These are phyloP conservation scores for Aspergillus piperis DNA, from an alignment of 2,329 filamentous ascomycete species.

Conservation along the genomic window DNA sequence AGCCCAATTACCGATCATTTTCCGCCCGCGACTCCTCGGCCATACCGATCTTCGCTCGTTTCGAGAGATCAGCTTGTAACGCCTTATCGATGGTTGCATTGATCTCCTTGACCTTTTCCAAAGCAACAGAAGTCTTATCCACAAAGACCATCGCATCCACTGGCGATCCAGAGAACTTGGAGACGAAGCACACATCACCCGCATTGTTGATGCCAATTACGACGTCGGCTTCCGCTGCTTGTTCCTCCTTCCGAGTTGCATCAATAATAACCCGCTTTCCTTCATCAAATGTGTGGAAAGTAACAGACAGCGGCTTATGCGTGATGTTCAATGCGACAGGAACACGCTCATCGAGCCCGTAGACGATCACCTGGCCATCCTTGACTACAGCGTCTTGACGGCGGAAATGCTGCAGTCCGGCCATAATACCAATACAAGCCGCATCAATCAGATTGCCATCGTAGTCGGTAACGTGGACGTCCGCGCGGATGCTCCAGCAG, in stretches of 20 bases:
- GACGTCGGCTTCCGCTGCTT: conserved; percentile 64
- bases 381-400: conserved; percentile 86
- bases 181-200: conserved; percentile 86
- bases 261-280: conserved; percentile 48
- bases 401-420: conserved; percentile 86
- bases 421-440: conserved; percentile 81
- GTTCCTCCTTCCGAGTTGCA: conserved; percentile 53
- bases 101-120: conserved; percentile 79
- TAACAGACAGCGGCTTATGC: conserved; percentile 88
- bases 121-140: conserved; percentile 71
- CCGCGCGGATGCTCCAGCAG: conserved; percentile 87
- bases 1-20: conserved; percentile 68
- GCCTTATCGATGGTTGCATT: conserved; percentile 71
- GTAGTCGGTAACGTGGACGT: conserved; percentile 87
- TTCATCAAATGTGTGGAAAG: conserved; percentile 75
- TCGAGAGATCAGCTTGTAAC: conserved; percentile 74
- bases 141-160: conserved; percentile 79
- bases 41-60: conserved; percentile 63
- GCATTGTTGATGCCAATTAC: conserved; percentile 84
- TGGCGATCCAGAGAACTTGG: conserved; percentile 82
- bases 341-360: conserved; percentile 80
- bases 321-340: conserved; percentile 88
- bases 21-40: conserved; percentile 82
- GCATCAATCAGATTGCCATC: conserved; percentile 89
- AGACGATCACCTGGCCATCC: conserved; percentile 80